Base-by-base conservation (phyloP, 352 stramenopile genomes). In the Phytophthora melonis region DNA sequence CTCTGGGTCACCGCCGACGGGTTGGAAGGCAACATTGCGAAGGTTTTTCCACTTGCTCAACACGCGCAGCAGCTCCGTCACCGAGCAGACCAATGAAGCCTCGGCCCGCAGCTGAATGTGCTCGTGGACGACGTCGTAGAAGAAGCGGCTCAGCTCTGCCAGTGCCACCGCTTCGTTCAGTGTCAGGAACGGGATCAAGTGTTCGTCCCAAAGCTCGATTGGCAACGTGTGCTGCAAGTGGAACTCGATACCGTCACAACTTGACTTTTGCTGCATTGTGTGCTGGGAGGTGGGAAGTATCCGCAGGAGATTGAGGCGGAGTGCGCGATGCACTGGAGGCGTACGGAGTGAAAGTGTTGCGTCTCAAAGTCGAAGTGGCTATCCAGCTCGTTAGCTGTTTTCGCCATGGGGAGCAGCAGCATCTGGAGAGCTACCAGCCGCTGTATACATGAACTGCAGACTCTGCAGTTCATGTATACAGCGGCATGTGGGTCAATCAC, bases 141-240 rank as follows among this genome's bases (percentile, higher is more conserved):
- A 84, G 58, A 71, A 78, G 3, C 32, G 62, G 58, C 75, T 92
- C 27, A 94, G 58, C 34, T 89, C 80, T 9, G 87, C 78, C 19
- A 91, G 60, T 21, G 77, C 65, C 45, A 94, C 83, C 43, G 79
- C 83, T 57, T 94, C 87, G 41, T 77, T 78, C 27, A 94, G 64
- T 52, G 76, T 74, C 53, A 94, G 67, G 43, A 86, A 88, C 32
- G 78, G 75, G 21, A 88, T 72, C 49, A 92, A 53, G 25, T 89
- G 72, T 1, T 39, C 72, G 27, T 92, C 76, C 80, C 85, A 94
- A 14, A 92, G 81, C 74, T 92, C 85, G 21, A 80, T 59, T 19
- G 78, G 81, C 63, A 86, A 64, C 45, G 41, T 70, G 27, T 63
- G 32, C 45, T 83, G 71, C 18, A 87, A 62, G 52, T 72, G 59